Percentiles rank a stretch among this genome's conserved stretches.
These are phyloP conservation scores for Chaetomium sp. DNA, from an alignment of 2,329 filamentous ascomycete genomes.

Conservation along the genomic window DNA sequence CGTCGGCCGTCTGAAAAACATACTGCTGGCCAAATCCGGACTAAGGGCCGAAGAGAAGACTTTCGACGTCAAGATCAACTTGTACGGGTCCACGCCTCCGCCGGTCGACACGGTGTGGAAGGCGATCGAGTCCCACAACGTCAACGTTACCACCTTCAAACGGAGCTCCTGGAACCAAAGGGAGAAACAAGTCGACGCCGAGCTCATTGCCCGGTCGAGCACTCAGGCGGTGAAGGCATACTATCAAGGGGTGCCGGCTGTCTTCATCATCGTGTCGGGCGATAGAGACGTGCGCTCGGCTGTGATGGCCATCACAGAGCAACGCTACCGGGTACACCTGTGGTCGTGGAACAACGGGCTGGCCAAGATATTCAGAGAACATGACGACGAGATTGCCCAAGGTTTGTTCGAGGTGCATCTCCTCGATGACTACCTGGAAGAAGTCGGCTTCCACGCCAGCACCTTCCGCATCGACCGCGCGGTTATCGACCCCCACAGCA, in stretches of 20 bases:
- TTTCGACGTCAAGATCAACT: background rate
- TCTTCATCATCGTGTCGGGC: slow-evolving; percentile 11
- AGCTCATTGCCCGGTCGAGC: slow-evolving; percentile 6
- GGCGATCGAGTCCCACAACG: slow-evolving; percentile 1
- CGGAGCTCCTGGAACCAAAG: slow-evolving; percentile 1
- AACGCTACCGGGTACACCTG: slow-evolving; percentile 2
- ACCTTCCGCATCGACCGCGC: background rate
- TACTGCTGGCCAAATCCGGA: background rate
- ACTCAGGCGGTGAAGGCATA: background rate
- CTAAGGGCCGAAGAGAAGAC: background rate
- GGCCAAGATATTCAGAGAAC: background rate
- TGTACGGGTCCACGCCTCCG: slow-evolving; percentile 10
- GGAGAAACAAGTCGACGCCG: slow-evolving; percentile 10
- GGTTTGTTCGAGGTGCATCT: slow-evolving; percentile 2
- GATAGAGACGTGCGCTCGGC: slow-evolving; percentile 7
- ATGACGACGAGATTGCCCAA: background rate
- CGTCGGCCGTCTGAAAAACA: background rate
- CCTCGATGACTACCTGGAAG: slow-evolving; percentile 6
- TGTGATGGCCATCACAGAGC: background rate
- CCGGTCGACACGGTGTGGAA: slow-evolving; percentile 11
- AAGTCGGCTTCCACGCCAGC: background rate
- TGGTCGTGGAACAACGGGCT: slow-evolving; percentile 11
- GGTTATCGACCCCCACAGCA: slow-evolving; percentile 7
- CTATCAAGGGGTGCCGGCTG: background rate
- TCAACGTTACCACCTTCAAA: slow-evolving; percentile 5